Percentiles rank a stretch among this genome's conserved stretches.
Evolutionary conservation across 805 yeast genomes (phyloP).

Genomic region (Wickerhamiella sorbophila): DNA sequence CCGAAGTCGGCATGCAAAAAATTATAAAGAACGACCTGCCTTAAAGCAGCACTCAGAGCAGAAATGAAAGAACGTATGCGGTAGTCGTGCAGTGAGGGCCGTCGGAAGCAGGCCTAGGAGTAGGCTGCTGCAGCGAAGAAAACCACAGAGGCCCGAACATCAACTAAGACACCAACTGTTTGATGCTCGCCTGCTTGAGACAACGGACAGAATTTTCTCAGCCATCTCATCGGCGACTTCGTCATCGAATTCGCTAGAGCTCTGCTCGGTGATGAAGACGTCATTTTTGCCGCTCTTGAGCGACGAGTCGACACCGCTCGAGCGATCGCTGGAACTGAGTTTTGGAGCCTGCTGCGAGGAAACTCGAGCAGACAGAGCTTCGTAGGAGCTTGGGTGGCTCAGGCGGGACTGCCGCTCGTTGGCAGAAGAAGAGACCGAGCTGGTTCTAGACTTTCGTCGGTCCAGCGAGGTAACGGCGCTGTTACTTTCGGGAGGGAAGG

Average conservation of each 20-base stretch:
- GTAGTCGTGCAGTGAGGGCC: too few species aligned
- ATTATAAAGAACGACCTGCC: too few species aligned
- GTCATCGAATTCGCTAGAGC: constrained; percentile 10
- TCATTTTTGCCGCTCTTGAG: neutral
- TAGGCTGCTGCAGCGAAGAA: too few species aligned
- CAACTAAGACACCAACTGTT: neutral
- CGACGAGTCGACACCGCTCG: neutral
- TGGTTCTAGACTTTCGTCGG: neutral
- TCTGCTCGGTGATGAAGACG: neutral
- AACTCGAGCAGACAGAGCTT: neutral
- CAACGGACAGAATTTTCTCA: constrained; percentile 17
- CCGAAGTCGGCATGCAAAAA: too few species aligned
- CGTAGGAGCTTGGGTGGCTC: neutral
- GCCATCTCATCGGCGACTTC: constrained; percentile 25
- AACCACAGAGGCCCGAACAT: too few species aligned
- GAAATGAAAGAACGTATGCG: too few species aligned
- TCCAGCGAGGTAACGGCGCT: neutral
- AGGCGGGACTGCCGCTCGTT: neutral
- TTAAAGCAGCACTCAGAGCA: too few species aligned
- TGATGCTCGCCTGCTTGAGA: neutral
- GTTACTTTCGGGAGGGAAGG: constrained; percentile 1
- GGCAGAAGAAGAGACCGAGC: neutral
- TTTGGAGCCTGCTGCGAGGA: neutral
- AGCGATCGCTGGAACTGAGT: neutral
- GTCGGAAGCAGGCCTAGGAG: too few species aligned